Conservation (phyloP, 257 asterid genomes). For the Lantana camara region DNA sequence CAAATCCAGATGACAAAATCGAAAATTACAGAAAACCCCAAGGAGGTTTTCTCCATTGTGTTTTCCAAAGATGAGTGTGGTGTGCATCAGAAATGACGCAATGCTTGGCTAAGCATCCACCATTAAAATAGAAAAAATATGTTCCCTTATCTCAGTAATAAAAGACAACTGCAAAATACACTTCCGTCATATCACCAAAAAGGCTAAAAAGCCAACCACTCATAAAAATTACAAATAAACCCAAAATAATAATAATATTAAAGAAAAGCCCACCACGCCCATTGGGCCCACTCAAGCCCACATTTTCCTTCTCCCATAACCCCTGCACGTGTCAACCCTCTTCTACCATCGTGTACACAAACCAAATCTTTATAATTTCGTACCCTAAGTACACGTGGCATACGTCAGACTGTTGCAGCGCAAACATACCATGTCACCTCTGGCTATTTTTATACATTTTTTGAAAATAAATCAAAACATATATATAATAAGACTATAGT, state of each 20-base stretch:
- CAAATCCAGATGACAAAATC: no score
- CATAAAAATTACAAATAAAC: constrained; percentile 20
- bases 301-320: constrained; percentile 14
- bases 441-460: no score
- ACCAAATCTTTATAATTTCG: no score
- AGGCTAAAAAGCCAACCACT: constrained; percentile 34
- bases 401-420: constrained; percentile 10
- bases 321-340: constrained; percentile 58
- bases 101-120: constrained; percentile 77
- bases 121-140: constrained; percentile 21
- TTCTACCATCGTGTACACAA: constrained; percentile 33
- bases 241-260: constrained; percentile 1
- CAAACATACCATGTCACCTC: constrained; percentile 15
- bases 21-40: not conserved
- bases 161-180: constrained; percentile 66
- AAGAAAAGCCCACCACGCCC: constrained; percentile 29
- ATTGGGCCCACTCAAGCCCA: constrained; percentile 41
- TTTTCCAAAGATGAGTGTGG: constrained; percentile 4
- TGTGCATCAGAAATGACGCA: constrained; percentile 72
- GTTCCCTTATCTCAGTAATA: constrained; percentile 50
- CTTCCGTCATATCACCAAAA: constrained; percentile 62
- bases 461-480: not conserved
- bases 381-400: constrained; percentile 41
- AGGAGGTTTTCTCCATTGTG: not conserved
- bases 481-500: not conserved